phyloP scores from a whole-genome alignment of 345 rosid species.

The Eutrema yunnanense region DNA sequence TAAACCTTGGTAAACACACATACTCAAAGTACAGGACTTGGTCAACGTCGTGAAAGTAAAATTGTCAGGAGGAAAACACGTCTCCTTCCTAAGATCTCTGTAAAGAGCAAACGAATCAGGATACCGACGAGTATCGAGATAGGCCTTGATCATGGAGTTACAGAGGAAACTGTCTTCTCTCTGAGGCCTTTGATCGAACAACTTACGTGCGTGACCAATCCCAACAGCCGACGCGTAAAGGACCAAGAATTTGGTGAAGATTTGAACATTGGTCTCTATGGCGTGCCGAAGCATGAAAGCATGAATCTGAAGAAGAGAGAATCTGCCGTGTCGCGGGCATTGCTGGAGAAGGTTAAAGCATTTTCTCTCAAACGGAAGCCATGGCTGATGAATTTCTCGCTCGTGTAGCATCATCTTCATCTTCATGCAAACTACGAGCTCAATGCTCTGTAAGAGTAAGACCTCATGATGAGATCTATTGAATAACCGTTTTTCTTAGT shows the following conservation, averaged over 20 bases:
- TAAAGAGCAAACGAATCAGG: conserved; percentile 44
- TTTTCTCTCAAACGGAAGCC: conserved; percentile 52
- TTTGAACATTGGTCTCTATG: conserved; percentile 45
- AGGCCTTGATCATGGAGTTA: conserved; percentile 65
- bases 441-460: background rate
- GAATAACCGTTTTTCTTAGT: background rate
- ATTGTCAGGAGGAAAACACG: conserved; percentile 50
- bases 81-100: conserved; percentile 38
- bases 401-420: background rate
- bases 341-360: conserved; percentile 50
- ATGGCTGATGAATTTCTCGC: conserved; percentile 23
- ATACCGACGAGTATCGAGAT: conserved; percentile 36
- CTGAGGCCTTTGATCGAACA: conserved; percentile 49
- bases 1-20: conserved; percentile 42
- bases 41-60: conserved; percentile 52
- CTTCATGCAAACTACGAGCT: background rate
- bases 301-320: conserved; percentile 49
- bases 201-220: conserved; percentile 42
- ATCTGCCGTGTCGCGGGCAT: conserved; percentile 18
- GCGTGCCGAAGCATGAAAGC: conserved; percentile 60
- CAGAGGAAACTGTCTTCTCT: conserved; percentile 54
- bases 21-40: conserved; percentile 41
- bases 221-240: conserved; percentile 34
- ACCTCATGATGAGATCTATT: background rate
- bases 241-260: conserved; percentile 53